Evolutionary conservation across 306 rosid species (phyloP).

Genomic region (Vachellia pachyceras): DNA sequence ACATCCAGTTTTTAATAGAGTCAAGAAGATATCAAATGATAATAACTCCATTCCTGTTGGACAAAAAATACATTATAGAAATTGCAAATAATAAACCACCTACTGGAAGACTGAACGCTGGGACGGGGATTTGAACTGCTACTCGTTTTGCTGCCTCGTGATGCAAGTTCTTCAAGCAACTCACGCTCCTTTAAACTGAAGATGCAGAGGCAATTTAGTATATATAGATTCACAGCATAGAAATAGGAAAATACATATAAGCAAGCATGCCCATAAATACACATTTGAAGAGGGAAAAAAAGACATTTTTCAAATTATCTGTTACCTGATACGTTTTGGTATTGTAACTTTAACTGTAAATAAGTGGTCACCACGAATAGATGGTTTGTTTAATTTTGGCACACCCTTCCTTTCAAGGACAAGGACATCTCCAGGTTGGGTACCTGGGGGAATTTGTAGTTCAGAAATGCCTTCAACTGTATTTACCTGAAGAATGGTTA

Average conservation of each 20-base stretch:
- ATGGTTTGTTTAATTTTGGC: slow-evolving; percentile 88
- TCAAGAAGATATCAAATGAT: slow-evolving; percentile 18
- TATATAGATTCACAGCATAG: slow-evolving; percentile 20
- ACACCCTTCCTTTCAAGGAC: slow-evolving; percentile 89
- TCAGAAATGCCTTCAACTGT: slow-evolving; percentile 88
- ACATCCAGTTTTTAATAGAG: background rate
- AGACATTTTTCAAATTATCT: slow-evolving; percentile 31
- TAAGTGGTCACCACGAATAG: slow-evolving; percentile 96
- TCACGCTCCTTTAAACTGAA: slow-evolving; percentile 80
- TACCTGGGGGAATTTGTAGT: slow-evolving; percentile 87
- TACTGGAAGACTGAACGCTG: slow-evolving; percentile 65
- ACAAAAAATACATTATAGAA: background rate
- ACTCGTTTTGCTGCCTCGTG: slow-evolving; percentile 52
- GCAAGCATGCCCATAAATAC: background rate
- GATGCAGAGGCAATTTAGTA: slow-evolving; percentile 29
- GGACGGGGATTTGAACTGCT: slow-evolving; percentile 64
- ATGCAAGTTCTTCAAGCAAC: slow-evolving; percentile 86
- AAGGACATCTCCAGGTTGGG: slow-evolving; percentile 91
- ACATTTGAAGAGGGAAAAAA: background rate
- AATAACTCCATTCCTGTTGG: background rate
- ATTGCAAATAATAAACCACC: slow-evolving; percentile 41
- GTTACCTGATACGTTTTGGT: slow-evolving; percentile 92
- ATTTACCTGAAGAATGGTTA: slow-evolving; percentile 66
- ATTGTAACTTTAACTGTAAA: slow-evolving; percentile 86
- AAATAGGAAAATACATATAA: slow-evolving; percentile 13